Conservation (phyloP, 257 asterid species). For the Cruciata laevipes region DNA sequence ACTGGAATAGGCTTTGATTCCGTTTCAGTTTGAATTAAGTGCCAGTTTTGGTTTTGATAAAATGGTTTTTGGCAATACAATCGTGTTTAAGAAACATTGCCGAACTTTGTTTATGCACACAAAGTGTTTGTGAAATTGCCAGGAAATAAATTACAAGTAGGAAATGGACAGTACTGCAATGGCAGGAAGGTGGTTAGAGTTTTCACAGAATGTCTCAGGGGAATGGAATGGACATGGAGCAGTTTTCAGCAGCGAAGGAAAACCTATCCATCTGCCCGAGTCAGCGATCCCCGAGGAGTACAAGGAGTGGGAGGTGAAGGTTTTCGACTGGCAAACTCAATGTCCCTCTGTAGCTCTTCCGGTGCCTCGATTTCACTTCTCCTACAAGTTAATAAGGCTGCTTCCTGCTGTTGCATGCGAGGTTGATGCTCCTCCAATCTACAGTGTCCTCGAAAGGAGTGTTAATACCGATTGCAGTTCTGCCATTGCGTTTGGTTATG, state of each 20-base stretch:
- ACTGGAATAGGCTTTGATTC: background rate
- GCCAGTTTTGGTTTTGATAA: background rate
- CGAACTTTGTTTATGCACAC: background rate
- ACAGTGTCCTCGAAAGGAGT: conserved; percentile 40
- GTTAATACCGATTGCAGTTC: background rate
- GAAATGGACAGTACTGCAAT: no score
- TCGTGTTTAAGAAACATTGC: background rate
- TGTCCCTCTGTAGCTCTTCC: conserved; percentile 74
- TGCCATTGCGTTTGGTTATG: conserved; percentile 45
- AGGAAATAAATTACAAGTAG: background rate
- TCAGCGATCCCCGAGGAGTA: conserved; percentile 76
- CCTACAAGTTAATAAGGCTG: conserved; percentile 53
- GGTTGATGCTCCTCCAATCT: conserved; percentile 83
- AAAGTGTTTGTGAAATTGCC: background rate
- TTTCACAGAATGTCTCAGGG: conserved; percentile 59
- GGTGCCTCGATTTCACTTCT: conserved; percentile 22
- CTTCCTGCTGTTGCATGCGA: conserved; percentile 94
- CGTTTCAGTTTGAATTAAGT: background rate
- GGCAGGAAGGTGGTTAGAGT: conserved; percentile 41
- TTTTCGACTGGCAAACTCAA: conserved; percentile 91
- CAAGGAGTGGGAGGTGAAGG: conserved; percentile 86
- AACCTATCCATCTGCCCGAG: conserved; percentile 70
- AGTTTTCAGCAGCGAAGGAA: conserved; percentile 56
- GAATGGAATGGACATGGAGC: conserved; percentile 98
- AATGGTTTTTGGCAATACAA: background rate